phyloP scores from a whole-genome alignment of 495 filamentous ascomycete species.

The Ramalina peruviana region DNA sequence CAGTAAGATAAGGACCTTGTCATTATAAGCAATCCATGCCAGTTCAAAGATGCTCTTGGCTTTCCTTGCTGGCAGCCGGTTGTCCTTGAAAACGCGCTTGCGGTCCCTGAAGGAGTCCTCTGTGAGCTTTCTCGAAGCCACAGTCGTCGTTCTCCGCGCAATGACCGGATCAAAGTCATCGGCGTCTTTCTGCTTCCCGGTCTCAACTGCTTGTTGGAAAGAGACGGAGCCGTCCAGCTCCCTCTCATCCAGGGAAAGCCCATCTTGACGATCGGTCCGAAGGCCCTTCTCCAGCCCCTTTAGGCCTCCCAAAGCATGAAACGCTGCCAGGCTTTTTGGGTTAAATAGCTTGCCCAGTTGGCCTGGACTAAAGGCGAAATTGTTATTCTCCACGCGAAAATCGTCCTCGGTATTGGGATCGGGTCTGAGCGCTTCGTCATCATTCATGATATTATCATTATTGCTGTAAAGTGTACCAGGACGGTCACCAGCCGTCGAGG shows the following conservation, averaged over 20 bases:
- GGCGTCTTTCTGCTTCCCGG: slow-evolving; percentile 19
- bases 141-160: slow-evolving; percentile 18
- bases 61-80: slow-evolving; percentile 57
- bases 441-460: slow-evolving; percentile 30
- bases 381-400: slow-evolving; percentile 62
- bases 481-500: slow-evolving; percentile 22
- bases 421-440: slow-evolving; percentile 49
- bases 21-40: slow-evolving; percentile 73
- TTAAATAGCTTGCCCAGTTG: slow-evolving; percentile 68
- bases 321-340: slow-evolving; percentile 66
- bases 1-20: slow-evolving; percentile 70
- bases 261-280: slow-evolving; percentile 49
- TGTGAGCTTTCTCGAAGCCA: slow-evolving; percentile 15
- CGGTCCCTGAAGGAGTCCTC: slow-evolving; percentile 44
- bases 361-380: slow-evolving; percentile 70
- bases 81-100: slow-evolving; percentile 53
- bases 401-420: slow-evolving; percentile 59
- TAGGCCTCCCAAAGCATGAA: slow-evolving; percentile 67
- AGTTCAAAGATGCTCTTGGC: slow-evolving; percentile 56
- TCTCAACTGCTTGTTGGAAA: slow-evolving; percentile 50
- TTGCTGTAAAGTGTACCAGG: slow-evolving; percentile 26
- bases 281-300: slow-evolving; percentile 64
- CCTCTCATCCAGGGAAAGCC: slow-evolving; percentile 64
- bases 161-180: slow-evolving; percentile 13
- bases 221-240: slow-evolving; percentile 45